Conservation (phyloP, 2,329 filamentous ascomycete genomes). For the Orbilia brochopaga region DNA sequence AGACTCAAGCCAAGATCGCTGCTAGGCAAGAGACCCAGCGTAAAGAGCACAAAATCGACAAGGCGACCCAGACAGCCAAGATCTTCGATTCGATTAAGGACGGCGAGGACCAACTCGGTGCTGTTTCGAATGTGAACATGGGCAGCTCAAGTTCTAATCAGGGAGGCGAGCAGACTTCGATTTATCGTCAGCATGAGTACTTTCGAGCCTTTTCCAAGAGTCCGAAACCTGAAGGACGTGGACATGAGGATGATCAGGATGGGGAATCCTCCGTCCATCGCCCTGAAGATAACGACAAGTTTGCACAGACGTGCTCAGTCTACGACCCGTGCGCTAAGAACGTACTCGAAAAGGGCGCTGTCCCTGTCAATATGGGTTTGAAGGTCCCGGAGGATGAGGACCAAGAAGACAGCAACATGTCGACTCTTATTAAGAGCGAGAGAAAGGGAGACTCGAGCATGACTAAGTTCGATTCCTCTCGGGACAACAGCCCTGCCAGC, state of each 20-base stretch:
- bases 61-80: constrained; percentile 36
- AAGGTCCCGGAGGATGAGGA: not conserved
- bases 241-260: constrained; percentile 2
- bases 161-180: not conserved
- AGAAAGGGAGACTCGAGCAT: constrained; percentile 16
- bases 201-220: not conserved
- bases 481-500: constrained; percentile 33
- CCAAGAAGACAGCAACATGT: not conserved
- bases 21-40: constrained; percentile 23
- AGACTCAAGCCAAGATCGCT: constrained; percentile 16
- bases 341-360: constrained; percentile 10
- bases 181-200: constrained; percentile 27
- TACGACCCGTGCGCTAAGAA: constrained; percentile 33
- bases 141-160: constrained; percentile 4
- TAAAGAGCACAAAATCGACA: constrained; percentile 26
- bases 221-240: not conserved
- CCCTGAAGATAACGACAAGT: constrained; percentile 29
- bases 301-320: constrained; percentile 39
- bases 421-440: constrained; percentile 34
- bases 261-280: constrained; percentile 1
- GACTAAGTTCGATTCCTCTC: constrained; percentile 5
- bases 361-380: constrained; percentile 18
- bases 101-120: constrained; percentile 45
- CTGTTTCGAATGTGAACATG: constrained; percentile 32
- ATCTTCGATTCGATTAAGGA: constrained; percentile 47